A percentile compares a stretch with the other conserved stretches of the same genome.
phyloP scores from a whole-genome alignment of 768 basidiomycete species.

The Boletus reticulatus region DNA sequence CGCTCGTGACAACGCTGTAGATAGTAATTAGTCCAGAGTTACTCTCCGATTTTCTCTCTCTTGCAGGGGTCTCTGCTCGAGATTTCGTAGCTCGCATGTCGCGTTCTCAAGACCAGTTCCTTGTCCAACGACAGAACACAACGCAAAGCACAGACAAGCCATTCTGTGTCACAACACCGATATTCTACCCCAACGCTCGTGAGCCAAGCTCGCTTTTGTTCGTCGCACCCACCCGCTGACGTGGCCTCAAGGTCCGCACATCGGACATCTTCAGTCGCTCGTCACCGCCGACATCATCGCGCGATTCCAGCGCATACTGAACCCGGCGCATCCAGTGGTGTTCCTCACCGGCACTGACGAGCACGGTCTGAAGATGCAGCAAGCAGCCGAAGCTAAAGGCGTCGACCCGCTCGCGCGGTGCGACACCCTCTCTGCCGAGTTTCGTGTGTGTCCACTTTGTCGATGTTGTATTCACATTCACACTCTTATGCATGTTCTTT shows the following conservation, averaged over 20 bases:
- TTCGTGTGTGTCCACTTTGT: slow-evolving; percentile 55
- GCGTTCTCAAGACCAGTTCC: slow-evolving; percentile 1
- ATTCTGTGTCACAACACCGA: slow-evolving; percentile 87
- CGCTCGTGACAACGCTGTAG: too few species aligned
- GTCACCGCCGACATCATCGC: slow-evolving; percentile 80
- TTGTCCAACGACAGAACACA: slow-evolving; percentile 11
- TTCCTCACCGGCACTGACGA: slow-evolving; percentile 88
- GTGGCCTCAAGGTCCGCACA: slow-evolving; percentile 59
- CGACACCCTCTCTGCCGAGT: slow-evolving; percentile 64
- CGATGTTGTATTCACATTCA: background rate
- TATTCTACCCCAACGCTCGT: slow-evolving; percentile 94
- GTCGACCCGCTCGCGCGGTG: slow-evolving; percentile 65
- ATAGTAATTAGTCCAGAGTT: too few species aligned
- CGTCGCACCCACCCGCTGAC: slow-evolving; percentile 5
- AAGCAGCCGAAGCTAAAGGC: slow-evolving; percentile 61
- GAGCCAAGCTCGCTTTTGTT: background rate
- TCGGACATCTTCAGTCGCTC: slow-evolving; percentile 84
- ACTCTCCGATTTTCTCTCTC: too few species aligned
- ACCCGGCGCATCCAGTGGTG: slow-evolving; percentile 51
- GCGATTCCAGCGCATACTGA: slow-evolving; percentile 58
- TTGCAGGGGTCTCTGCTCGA: background rate
- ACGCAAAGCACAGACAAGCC: slow-evolving; percentile 43
- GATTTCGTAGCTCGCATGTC: background rate
- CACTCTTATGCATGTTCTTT: background rate
- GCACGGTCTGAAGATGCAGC: slow-evolving; percentile 90